A percentile compares a stretch with the other conserved stretches of the same genome.
phyloP scores from a whole-genome alignment of 225 moss, liverwort and hornwort genomes.

The Lunularia cruciata region DNA sequence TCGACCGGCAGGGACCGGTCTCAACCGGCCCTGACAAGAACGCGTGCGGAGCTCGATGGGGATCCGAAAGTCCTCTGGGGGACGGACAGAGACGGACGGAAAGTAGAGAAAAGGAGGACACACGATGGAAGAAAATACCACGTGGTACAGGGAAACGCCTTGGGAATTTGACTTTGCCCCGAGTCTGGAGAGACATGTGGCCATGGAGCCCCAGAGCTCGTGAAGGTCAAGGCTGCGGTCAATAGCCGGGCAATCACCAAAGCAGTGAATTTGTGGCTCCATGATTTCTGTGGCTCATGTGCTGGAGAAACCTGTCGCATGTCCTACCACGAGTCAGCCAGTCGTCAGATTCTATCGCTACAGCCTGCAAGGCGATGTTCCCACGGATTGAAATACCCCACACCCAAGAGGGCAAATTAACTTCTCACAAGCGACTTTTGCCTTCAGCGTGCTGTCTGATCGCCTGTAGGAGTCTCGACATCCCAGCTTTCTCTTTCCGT shows the following conservation, averaged over 20 bases:
- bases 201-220: neutral
- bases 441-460: neutral
- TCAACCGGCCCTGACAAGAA: too few relatives aligned
- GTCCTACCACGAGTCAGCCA: conserved; percentile 12
- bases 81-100: too few relatives aligned
- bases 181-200: neutral
- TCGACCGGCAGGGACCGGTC: too few relatives aligned
- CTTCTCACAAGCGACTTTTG: neutral
- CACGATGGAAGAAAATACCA: too few relatives aligned
- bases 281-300: conserved; percentile 19
- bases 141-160: too few relatives aligned
- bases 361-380: neutral
- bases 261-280: conserved; percentile 18
- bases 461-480: neutral
- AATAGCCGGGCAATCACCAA: conserved; percentile 5
- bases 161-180: neutral
- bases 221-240: conserved; percentile 15
- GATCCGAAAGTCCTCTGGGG: too few relatives aligned
- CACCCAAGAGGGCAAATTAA: neutral
- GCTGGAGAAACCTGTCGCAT: neutral
- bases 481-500: too few relatives aligned
- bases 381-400: conserved; percentile 14
- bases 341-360: conserved; percentile 14
- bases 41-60: too few relatives aligned
- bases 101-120: too few relatives aligned